Evolutionary conservation across 2,329 filamentous ascomycete species (phyloP).

Genomic region (Capronia coronata): DNA sequence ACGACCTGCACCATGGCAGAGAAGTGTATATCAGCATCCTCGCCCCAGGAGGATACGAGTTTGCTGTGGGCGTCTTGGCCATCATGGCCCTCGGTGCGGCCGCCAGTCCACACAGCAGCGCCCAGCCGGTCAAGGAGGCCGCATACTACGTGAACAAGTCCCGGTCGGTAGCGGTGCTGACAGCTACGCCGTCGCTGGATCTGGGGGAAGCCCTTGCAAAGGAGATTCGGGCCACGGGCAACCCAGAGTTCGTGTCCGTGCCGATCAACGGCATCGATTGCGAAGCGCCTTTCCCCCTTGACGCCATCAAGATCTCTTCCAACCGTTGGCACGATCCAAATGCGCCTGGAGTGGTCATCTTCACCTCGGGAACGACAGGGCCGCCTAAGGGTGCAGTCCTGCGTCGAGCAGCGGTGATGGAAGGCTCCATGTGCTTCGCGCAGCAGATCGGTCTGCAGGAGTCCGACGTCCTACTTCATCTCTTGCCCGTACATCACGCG

Average conservation of each 20-base stretch:
- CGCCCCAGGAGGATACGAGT: constrained; percentile 35
- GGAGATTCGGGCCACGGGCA: constrained; percentile 22
- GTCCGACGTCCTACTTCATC: constrained; percentile 33
- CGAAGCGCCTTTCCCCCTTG: constrained; percentile 15
- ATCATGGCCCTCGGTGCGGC: constrained; percentile 34
- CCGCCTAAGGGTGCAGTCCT: constrained; percentile 29
- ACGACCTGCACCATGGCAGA: constrained; percentile 28
- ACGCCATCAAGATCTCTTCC: constrained; percentile 30
- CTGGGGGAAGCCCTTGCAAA: constrained; percentile 21
- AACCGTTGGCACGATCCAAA: constrained; percentile 31
- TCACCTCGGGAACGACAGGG: constrained; percentile 30
- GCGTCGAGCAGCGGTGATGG: constrained; percentile 26
- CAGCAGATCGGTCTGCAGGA: constrained; percentile 29
- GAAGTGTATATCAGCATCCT: constrained; percentile 34
- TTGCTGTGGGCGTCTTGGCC: constrained; percentile 34
- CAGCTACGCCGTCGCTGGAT: constrained; percentile 20
- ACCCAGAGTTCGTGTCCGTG: constrained; percentile 25
- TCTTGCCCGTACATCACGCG: constrained; percentile 34
- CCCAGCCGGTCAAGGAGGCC: constrained; percentile 32
- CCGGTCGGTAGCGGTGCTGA: constrained; percentile 24
- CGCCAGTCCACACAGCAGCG: constrained; percentile 33
- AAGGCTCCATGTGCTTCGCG: constrained; percentile 26
- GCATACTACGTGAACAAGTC: constrained; percentile 32
- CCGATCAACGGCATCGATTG: constrained; percentile 29
- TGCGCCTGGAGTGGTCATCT: constrained; percentile 31